Conservation (phyloP, 2,329 filamentous ascomycete species). For the Colletotrichum tabaci region DNA sequence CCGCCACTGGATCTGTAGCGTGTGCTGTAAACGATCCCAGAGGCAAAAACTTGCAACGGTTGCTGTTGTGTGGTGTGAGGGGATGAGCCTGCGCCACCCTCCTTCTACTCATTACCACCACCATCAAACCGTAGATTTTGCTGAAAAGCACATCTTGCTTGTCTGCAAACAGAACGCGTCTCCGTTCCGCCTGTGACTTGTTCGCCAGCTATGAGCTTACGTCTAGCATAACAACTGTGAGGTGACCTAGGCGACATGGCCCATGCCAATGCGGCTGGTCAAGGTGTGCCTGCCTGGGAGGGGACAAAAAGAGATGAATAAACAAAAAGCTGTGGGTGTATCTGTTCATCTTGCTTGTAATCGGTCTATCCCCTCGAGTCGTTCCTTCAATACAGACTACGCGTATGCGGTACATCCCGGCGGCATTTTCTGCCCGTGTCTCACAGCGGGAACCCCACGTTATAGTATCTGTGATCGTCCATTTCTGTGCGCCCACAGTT, state of each 20-base stretch:
- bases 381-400: slow-evolving; percentile 2
- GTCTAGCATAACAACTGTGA: not conserved
- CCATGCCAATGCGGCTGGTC: not conserved
- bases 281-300: not conserved
- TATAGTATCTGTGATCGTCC: slow-evolving; percentile 11
- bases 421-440: slow-evolving; percentile 19
- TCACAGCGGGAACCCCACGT: slow-evolving; percentile 30
- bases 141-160: not conserved
- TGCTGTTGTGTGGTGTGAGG: not conserved
- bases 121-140: not conserved
- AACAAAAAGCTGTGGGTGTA: too few relatives aligned
- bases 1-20: not conserved
- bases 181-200: not conserved
- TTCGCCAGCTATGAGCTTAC: not conserved
- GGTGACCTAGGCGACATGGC: not conserved
- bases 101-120: too few relatives aligned
- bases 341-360: not conserved
- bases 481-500: slow-evolving; percentile 20
- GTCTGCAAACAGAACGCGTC: not conserved
- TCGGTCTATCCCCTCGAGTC: not conserved
- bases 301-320: too few relatives aligned
- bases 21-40: not conserved
- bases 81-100: not conserved
- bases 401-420: not conserved
- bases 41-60: not conserved